Percentiles rank a stretch among this genome's conserved stretches.
Conservation (phyloP, 371 early-diverging fungal genomes). For the Syncephalastrum monosporum region DNA sequence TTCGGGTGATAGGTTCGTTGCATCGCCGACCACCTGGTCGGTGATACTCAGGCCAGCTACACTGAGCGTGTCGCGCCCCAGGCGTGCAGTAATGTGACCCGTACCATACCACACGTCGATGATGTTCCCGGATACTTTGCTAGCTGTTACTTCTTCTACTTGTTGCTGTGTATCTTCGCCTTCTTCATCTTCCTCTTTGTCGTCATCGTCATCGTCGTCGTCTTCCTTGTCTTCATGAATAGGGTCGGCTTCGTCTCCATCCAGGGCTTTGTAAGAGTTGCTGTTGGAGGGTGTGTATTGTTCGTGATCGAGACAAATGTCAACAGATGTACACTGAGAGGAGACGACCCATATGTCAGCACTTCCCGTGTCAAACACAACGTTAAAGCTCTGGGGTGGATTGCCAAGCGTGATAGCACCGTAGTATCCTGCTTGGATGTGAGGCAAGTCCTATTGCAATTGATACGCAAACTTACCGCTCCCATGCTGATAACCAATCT, state of each 20-base stretch:
- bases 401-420: slow-evolving; percentile 64
- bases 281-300: slow-evolving; percentile 19
- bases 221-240: slow-evolving; percentile 1
- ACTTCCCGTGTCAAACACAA: slow-evolving; percentile 80
- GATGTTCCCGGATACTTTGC: neutral
- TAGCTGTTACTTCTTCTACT: slow-evolving; percentile 2
- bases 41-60: slow-evolving; percentile 50
- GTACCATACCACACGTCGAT: slow-evolving; percentile 68
- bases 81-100: slow-evolving; percentile 51
- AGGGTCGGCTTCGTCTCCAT: too few species aligned
- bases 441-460: neutral
- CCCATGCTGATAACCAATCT: slow-evolving; percentile 37
- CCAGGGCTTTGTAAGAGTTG: slow-evolving; percentile 4
- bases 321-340: slow-evolving; percentile 77
- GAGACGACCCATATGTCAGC: slow-evolving; percentile 90
- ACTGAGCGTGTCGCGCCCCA: slow-evolving; percentile 49
- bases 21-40: slow-evolving; percentile 52
- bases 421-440: slow-evolving; percentile 46
- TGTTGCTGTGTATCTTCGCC: slow-evolving; percentile 4
- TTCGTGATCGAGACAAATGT: slow-evolving; percentile 33
- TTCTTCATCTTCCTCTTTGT: slow-evolving; percentile 4
- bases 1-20: slow-evolving; percentile 50
- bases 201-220: slow-evolving; percentile 4
- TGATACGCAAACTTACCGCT: slow-evolving; percentile 28
- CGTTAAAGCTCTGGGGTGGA: slow-evolving; percentile 65